Evolutionary conservation across 2,329 filamentous ascomycete genomes (phyloP), one percentile per base, ranked within the genome.

Genomic region (Claviceps cyperi): DNA sequence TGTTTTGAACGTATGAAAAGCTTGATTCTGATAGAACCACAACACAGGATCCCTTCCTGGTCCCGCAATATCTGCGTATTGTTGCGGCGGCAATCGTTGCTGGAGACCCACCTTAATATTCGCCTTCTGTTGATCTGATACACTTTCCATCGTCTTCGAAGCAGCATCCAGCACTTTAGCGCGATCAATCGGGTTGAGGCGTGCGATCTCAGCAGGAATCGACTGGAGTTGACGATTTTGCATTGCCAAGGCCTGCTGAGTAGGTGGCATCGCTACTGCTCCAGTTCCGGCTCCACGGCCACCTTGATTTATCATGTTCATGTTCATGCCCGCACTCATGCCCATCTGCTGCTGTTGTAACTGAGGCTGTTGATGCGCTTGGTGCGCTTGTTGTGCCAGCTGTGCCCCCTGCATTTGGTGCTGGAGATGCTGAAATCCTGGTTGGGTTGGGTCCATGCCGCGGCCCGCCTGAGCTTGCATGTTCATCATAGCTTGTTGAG

Each of bases 351-450:
- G 60, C 44, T 66, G 64, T 43, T 57, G 60, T 37, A 60, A 60
- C 21, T 58, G 54, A 14, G 51, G 52, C 17, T 54, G 55, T 40
- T 57, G 59, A 28, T 61, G 60, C 14, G 53, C 51, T 47, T 62
- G 62, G 28, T 61, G 60, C 15, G 53, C 52, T 47, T 62, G 62
- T 48, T 65, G 76, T 9, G 72, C 68, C 22, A 79, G 70, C 38
- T 71, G 72, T 1, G 74, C 70, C 4, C 70, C 64, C 56, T 80
- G 77, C 74, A 79, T 78, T 50, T 71, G 75, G 49, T 78, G 76
- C 52, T 78, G 77, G 37, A 80, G 68, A 46, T 75, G 72, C 53
- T 77, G 77, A 51, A 81, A 80, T 1, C 69, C 71, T 56, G 72
- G 75, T 52, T 75, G 63, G 7, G 66, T 68, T 56, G 75, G 75